Evolutionary conservation across 192 early-diverging fungal genomes (phyloP).

Genomic region (Coemansia sp.): DNA sequence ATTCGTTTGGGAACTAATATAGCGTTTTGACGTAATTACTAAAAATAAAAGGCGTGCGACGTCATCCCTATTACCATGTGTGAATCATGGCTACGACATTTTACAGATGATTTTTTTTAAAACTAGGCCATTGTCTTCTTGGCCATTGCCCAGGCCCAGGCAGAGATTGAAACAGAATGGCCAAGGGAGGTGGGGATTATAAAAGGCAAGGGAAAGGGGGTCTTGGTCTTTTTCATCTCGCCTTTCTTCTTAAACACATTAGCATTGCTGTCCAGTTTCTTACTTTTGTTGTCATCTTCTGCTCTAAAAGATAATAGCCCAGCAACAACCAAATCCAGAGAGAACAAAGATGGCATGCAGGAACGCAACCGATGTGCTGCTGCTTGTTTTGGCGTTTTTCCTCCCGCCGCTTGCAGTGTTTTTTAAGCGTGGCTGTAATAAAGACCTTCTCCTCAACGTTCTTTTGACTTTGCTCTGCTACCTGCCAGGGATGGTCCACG

Average conservation of each 20-base stretch:
- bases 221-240: too few relatives aligned
- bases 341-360: conserved; percentile 14
- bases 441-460: conserved; percentile 71
- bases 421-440: conserved; percentile 61
- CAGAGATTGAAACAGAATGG: neutral
- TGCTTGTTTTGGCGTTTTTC: conserved; percentile 52
- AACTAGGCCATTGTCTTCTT: neutral
- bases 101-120: neutral
- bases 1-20: neutral
- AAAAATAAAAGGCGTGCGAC: neutral
- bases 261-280: too few relatives aligned
- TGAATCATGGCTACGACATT: neutral
- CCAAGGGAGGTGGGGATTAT: neutral
- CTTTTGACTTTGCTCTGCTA: conserved; percentile 68
- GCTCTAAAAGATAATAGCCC: neutral
- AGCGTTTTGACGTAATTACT: neutral
- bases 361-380: conserved; percentile 24
- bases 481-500: conserved; percentile 71
- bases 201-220: too few relatives aligned
- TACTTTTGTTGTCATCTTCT: neutral
- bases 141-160: neutral
- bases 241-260: too few relatives aligned
- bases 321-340: neutral
- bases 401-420: conserved; percentile 69
- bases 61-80: neutral